phyloP scores from a whole-genome alignment of 495 filamentous ascomycete genomes.

The Trichoderma orchidacearum region DNA sequence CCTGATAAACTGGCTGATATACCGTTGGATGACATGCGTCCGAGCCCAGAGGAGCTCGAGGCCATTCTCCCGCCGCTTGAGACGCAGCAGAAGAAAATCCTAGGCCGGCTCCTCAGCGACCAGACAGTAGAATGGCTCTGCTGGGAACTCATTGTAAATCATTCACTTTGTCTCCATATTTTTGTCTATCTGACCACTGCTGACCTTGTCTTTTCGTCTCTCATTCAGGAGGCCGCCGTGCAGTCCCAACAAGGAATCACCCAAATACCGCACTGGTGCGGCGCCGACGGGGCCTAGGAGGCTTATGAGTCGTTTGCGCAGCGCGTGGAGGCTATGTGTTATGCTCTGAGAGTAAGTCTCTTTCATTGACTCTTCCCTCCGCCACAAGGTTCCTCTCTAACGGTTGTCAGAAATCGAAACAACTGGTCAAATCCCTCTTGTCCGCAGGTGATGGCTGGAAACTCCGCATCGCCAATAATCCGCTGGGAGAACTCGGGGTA shows the following conservation, averaged over 20 bases:
- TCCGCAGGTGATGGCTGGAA: background rate
- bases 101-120: background rate
- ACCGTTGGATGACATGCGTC: background rate
- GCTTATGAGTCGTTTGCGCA: background rate
- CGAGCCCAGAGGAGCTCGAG: background rate
- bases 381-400: background rate
- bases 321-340: background rate
- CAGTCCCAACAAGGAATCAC: background rate
- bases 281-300: constrained; percentile 2
- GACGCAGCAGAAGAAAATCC: background rate
- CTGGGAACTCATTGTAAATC: background rate
- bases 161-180: background rate
- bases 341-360: background rate
- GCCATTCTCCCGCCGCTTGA: background rate
- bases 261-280: background rate
- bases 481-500: background rate
- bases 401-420: background rate
- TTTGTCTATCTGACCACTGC: background rate
- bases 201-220: background rate
- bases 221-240: background rate
- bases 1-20: background rate
- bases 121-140: background rate
- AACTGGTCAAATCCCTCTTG: background rate
- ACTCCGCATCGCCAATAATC: constrained; percentile 1
- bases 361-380: background rate